Evolutionary conservation across 1,284 basidiomycete species (phyloP), one percentile per base, ranked within the genome.

Genomic region (Vanrija humicola): DNA sequence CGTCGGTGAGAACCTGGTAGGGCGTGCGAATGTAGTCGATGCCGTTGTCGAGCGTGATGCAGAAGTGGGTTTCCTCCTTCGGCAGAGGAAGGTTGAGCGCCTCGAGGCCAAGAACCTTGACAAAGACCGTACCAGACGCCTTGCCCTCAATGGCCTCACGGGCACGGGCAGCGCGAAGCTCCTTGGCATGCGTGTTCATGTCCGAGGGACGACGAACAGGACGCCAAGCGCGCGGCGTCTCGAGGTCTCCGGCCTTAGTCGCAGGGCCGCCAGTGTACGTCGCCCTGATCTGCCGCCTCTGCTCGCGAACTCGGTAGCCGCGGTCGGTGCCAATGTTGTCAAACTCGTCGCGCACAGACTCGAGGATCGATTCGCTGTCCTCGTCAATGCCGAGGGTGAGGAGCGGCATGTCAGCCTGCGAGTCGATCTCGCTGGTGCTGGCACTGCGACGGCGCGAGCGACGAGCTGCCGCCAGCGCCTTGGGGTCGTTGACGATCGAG

Each of bases 1-100:
- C 84, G 39, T 80, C 77, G 29, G 77, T 78, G 3, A 97, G 78
- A 10, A 79, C 78, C 43, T 81, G 82, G 65, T 90, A 89, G 0
- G 90, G 92, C 0, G 94, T 97, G 5, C 90, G 90, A 53, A 98
- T 95, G 64, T 88, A 94, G 76, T 98, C 93, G 55, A 96, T 92
- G 8, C 94, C 93, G 66, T 98, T 98, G 77, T 97, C 95, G 56
- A 98, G 80, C 0, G 90, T 92, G 70, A 90, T 90, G n/a, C 86
- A 87, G 64, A 97, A 81, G 38, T 79, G 81, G 0, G 93, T 93
- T 0, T 83, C 78, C 61, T 89, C 81, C 16, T 78, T 77, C 0
- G 91, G 91, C 12, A 95, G 63, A 1, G 91, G 90, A 25, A 93
- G 76, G 57, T 82, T 79, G 25, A 94, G 77, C 43, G 81, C 81